Conservation (phyloP, 2,329 filamentous ascomycete species). For the Colletotrichum shisoi region DNA sequence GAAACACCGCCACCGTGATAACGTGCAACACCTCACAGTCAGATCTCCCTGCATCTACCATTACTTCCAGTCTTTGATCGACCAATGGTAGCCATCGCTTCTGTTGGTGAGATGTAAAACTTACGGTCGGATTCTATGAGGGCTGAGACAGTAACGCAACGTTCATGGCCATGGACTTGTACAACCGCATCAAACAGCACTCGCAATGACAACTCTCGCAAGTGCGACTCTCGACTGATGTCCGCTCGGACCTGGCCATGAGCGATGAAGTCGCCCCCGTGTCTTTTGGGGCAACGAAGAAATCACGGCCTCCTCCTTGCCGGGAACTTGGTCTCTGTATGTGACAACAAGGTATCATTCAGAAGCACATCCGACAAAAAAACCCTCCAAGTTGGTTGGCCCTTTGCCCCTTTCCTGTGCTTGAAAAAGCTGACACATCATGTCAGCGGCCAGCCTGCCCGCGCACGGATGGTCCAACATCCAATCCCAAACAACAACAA, state of each 20-base stretch:
- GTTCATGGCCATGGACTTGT: neutral
- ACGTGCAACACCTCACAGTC: neutral
- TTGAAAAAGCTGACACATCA: neutral
- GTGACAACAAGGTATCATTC: conserved; percentile 8
- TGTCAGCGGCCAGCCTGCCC: neutral
- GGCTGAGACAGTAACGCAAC: conserved; percentile 7
- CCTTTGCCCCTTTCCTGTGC: conserved; percentile 25
- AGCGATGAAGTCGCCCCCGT: neutral
- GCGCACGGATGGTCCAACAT: conserved; percentile 26
- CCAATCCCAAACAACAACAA: neutral
- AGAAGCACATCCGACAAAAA: neutral
- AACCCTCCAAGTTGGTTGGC: neutral
- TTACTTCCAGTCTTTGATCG: neutral
- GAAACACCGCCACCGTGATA: conserved; percentile 23
- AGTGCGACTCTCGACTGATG: too few species aligned
- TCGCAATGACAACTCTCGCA: neutral
- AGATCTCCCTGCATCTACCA: neutral
- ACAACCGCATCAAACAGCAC: conserved; percentile 13
- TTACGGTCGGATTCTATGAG: neutral
- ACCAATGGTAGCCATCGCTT: neutral
- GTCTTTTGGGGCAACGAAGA: neutral
- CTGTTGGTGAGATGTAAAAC: neutral
- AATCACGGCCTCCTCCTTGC: neutral
- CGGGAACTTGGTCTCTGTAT: conserved; percentile 8
- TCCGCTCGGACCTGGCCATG: neutral